These are phyloP conservation scores for Leishmania aethiopica DNA, from an alignment of 208 protist genomes.

Conservation along the genomic window DNA sequence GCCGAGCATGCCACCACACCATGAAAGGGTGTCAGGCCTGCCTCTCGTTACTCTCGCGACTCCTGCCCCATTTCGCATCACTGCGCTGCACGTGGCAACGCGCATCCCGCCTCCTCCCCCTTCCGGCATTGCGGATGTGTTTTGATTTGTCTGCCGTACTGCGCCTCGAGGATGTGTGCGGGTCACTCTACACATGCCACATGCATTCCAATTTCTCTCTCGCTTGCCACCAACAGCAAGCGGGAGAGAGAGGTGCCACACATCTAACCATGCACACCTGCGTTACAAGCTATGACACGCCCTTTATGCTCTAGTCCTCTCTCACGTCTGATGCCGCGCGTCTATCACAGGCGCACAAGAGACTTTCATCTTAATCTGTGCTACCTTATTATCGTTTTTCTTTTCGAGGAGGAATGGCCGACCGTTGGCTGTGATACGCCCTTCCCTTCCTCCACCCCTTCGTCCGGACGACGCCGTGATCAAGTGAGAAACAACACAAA, in stretches of 20 bases:
- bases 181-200: neutral
- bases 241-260: neutral
- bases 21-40: neutral
- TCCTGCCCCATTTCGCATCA: neutral
- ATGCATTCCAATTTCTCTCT: neutral
- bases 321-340: neutral
- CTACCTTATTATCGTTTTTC: neutral
- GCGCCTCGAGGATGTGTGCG: neutral
- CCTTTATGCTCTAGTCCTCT: neutral
- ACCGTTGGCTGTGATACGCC: neutral
- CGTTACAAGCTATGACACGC: neutral
- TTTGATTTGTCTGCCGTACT: neutral
- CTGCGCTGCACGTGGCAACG: neutral
- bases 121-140: neutral
- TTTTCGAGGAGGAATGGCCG: neutral
- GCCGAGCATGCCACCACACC: neutral
- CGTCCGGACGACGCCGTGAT: neutral
- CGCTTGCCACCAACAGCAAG: neutral
- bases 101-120: neutral
- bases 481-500: neutral
- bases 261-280: neutral
- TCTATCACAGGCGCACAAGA: neutral
- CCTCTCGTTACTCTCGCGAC: neutral
- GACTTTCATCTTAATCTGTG: neutral
- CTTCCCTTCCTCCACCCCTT: neutral